Evolutionary conservation across 371 early-diverging fungal species (phyloP).

Genomic region (Lichtheimia corymbifera): DNA sequence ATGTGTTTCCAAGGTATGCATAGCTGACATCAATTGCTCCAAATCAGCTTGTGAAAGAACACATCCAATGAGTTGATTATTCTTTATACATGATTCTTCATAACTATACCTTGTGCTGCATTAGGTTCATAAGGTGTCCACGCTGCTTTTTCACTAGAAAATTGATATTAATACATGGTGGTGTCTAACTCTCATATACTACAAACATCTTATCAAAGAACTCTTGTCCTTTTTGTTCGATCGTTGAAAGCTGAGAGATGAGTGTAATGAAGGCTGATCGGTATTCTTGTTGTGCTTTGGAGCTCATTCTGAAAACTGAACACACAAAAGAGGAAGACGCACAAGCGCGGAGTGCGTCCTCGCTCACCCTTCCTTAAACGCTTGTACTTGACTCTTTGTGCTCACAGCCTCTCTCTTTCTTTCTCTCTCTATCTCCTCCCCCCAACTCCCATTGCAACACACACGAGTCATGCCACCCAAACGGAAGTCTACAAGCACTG

Average conservation of each 20-base stretch:
- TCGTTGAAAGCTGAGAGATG: conserved; percentile 43
- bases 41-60: conserved; percentile 29
- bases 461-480: conserved; percentile 24
- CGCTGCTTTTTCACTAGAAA: conserved; percentile 35
- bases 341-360: background rate
- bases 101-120: conserved; percentile 28
- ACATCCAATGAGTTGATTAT: background rate
- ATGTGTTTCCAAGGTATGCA: conserved; percentile 37
- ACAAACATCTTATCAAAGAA: conserved; percentile 50
- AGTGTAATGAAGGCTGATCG: conserved; percentile 42
- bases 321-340: background rate
- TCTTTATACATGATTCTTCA: background rate
- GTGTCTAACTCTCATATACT: background rate
- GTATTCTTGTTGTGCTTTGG: conserved; percentile 53
- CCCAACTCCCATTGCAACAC: background rate
- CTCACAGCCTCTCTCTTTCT: background rate
- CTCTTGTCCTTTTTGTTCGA: conserved; percentile 45
- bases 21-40: conserved; percentile 30
- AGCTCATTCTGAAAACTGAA: conserved; percentile 25
- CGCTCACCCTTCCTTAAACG: background rate
- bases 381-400: background rate
- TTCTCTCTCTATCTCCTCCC: background rate
- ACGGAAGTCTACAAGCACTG: conserved; percentile 16
- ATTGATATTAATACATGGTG: background rate
- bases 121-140: conserved; percentile 36